Percentiles rank a stretch among this genome's conserved stretches.
These are phyloP conservation scores for Rozella allomycis DNA, from an alignment of 371 early-diverging fungal species.

Conservation along the genomic window DNA sequence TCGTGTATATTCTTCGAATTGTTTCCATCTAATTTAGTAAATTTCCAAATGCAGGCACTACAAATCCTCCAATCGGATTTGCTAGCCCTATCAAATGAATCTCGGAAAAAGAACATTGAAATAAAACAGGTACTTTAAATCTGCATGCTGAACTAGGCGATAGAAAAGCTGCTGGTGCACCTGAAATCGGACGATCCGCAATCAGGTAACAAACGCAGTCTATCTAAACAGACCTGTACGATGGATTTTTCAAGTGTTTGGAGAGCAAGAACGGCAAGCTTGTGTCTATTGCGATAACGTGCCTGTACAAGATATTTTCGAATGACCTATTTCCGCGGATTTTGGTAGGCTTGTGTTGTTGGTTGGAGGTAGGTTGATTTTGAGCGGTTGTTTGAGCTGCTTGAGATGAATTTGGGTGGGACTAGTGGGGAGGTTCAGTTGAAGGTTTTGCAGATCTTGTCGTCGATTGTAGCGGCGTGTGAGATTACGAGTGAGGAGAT, in stretches of 20 bases:
- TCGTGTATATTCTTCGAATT: too few relatives aligned
- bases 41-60: too few relatives aligned
- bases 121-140: conserved; percentile 66
- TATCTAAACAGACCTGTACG: conserved; percentile 38
- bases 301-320: conserved; percentile 62
- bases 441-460: too few relatives aligned
- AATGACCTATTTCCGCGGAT: conserved; percentile 67
- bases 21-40: too few relatives aligned
- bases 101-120: conserved; percentile 70
- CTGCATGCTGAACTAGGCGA: conserved; percentile 20
- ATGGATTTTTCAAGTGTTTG: conserved; percentile 70
- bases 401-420: too few relatives aligned
- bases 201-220: too few relatives aligned
- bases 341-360: too few relatives aligned
- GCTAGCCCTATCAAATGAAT: conserved; percentile 62
- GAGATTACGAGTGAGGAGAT: too few relatives aligned
- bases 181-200: conserved; percentile 1
- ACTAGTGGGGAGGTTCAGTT: too few relatives aligned
- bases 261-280: conserved; percentile 67
- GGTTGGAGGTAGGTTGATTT: too few relatives aligned
- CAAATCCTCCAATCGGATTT: conserved; percentile 69
- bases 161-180: conserved; percentile 6
- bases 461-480: too few relatives aligned
- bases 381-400: too few relatives aligned
- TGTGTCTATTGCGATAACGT: conserved; percentile 60